phyloP scores from a whole-genome alignment of 345 rosid species.

The Eucalyptus tenuipes region DNA sequence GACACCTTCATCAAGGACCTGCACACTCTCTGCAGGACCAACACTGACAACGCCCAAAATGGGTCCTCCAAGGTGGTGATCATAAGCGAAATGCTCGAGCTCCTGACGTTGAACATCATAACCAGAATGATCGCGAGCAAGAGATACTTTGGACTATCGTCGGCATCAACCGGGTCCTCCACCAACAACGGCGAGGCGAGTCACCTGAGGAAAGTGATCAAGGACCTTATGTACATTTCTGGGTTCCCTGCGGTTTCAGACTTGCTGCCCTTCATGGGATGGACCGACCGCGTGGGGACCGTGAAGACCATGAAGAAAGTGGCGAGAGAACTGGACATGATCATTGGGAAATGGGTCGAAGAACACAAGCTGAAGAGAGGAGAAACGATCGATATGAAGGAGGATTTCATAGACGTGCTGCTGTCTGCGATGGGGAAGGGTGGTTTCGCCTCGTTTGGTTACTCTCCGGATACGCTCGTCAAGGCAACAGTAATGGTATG shows the following conservation, averaged over 20 bases:
- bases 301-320: slow-evolving; percentile 32
- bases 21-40: neutral
- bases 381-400: neutral
- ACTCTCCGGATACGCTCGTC: slow-evolving; percentile 26
- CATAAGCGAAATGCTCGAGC: slow-evolving; percentile 26
- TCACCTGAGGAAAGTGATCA: slow-evolving; percentile 23
- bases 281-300: slow-evolving; percentile 35
- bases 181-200: slow-evolving; percentile 26
- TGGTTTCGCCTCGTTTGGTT: slow-evolving; percentile 10
- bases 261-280: slow-evolving; percentile 40
- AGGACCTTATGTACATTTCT: slow-evolving; percentile 9
- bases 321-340: slow-evolving; percentile 28
- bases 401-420: slow-evolving; percentile 47
- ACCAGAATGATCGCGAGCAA: slow-evolving; percentile 38
- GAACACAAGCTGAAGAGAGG: slow-evolving; percentile 24
- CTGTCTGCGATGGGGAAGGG: slow-evolving; percentile 16
- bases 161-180: neutral
- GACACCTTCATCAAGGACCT: slow-evolving; percentile 26
- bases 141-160: slow-evolving; percentile 6
- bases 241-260: slow-evolving; percentile 31
- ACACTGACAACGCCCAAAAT: neutral
- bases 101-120: slow-evolving; percentile 38
- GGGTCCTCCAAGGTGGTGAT: slow-evolving; percentile 1
- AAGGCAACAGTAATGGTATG: slow-evolving; percentile 57
- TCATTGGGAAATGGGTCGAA: slow-evolving; percentile 41